Percentiles rank a stretch among this genome's conserved stretches.
These are phyloP conservation scores for Ogataea trehaloabstinens DNA, from an alignment of 805 yeast genomes.

Conservation along the genomic window DNA sequence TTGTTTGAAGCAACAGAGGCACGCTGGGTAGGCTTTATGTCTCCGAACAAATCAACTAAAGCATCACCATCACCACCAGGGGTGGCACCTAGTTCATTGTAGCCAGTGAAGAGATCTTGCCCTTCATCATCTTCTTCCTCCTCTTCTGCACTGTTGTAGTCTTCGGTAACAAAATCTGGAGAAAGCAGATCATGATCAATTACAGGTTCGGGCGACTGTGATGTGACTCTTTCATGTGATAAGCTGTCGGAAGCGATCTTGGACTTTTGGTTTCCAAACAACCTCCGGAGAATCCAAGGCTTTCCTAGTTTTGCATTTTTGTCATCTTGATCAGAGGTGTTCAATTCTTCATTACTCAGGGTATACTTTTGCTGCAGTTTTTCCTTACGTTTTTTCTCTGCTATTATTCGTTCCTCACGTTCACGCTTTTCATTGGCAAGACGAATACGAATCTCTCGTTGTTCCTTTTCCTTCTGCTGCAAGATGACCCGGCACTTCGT, in stretches of 20 bases:
- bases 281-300: slow-evolving; percentile 22
- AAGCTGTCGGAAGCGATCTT: slow-evolving; percentile 29
- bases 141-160: slow-evolving; percentile 6
- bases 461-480: slow-evolving; percentile 19
- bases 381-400: slow-evolving; percentile 20
- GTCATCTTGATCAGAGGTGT: slow-evolving; percentile 1
- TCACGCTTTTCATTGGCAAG: slow-evolving; percentile 21
- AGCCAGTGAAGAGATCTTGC: slow-evolving; percentile 12
- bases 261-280: slow-evolving; percentile 27
- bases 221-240: slow-evolving; percentile 18
- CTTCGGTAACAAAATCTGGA: not conserved
- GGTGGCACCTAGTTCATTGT: slow-evolving; percentile 8
- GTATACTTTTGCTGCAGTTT: slow-evolving; percentile 21
- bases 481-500: slow-evolving; percentile 17
- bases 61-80: not conserved
- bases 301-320: slow-evolving; percentile 7
- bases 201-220: slow-evolving; percentile 3
- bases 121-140: slow-evolving; percentile 14
- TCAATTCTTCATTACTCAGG: not conserved
- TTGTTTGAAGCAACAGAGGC: not conserved
- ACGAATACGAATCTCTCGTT: slow-evolving; percentile 11
- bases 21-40: not conserved
- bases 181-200: not conserved
- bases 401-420: slow-evolving; percentile 21
- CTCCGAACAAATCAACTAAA: not conserved